Evolutionary conservation across 108 stramenopile species (phyloP).

Genomic region (Skeletonema marinoi): DNA sequence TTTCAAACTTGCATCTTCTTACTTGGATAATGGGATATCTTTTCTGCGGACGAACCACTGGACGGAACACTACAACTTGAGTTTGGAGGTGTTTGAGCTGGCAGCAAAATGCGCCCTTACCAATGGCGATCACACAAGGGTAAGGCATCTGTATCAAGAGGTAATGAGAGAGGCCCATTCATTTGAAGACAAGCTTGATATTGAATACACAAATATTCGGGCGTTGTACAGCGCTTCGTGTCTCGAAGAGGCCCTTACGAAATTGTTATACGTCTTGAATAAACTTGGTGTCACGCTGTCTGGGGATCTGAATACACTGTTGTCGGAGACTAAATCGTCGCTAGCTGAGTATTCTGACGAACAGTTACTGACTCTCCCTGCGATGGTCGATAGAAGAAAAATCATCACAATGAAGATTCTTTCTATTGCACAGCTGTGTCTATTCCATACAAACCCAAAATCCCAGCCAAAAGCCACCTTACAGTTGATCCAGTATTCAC

Average conservation of each 20-base stretch:
- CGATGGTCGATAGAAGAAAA: neutral
- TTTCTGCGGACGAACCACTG: neutral
- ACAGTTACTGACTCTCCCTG: neutral
- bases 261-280: neutral
- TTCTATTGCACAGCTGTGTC: neutral
- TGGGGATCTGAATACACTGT: neutral
- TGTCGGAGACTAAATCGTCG: neutral
- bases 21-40: neutral
- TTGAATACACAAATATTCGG: neutral
- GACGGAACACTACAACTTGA: neutral
- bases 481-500: neutral
- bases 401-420: neutral
- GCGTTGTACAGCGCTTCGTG: neutral
- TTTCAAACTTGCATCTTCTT: neutral
- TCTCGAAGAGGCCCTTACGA: neutral
- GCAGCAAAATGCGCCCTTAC: neutral
- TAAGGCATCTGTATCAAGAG: neutral
- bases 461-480: neutral
- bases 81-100: neutral
- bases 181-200: slow-evolving; percentile 19
- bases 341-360: neutral
- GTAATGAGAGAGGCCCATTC: neutral
- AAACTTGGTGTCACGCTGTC: neutral
- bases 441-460: neutral
- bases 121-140: neutral